These are phyloP conservation scores for Amniculicola lignicola DNA, from an alignment of 495 filamentous ascomycete species.

Conservation along the genomic window DNA sequence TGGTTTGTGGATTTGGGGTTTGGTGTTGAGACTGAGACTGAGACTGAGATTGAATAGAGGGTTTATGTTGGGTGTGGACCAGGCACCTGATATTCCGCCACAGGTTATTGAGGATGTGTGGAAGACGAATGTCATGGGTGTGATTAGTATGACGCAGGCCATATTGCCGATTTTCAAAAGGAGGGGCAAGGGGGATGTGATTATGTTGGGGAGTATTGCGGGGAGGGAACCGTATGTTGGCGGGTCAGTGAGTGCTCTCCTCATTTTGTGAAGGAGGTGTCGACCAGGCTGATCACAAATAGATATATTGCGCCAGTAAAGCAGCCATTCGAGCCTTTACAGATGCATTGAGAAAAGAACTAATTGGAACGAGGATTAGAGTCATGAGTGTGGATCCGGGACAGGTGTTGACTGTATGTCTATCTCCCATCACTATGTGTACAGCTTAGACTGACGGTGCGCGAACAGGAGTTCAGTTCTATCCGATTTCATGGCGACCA, in stretches of 20 bases:
- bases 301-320: conserved; percentile 94
- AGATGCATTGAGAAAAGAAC: conserved; percentile 80
- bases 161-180: conserved; percentile 82
- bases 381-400: conserved; percentile 93
- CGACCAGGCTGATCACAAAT: background rate
- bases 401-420: conserved; percentile 76
- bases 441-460: background rate
- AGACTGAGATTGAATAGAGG: conserved; percentile 47
- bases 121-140: conserved; percentile 83
- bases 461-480: conserved; percentile 74
- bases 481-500: conserved; percentile 92
- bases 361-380: conserved; percentile 79
- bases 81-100: conserved; percentile 75
- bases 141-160: conserved; percentile 97
- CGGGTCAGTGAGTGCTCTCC: conserved; percentile 50
- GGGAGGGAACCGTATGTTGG: conserved; percentile 86
- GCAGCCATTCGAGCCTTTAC: conserved; percentile 88
- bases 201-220: conserved; percentile 94
- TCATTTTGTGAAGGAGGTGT: background rate
- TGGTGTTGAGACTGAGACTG: background rate
- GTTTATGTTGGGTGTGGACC: conserved; percentile 79
- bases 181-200: conserved; percentile 83
- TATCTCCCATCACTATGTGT: background rate
- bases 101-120: conserved; percentile 86
- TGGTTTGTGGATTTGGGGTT: background rate